phyloP scores from a whole-genome alignment of 2,329 filamentous ascomycete genomes.

The Penicillium sp. region DNA sequence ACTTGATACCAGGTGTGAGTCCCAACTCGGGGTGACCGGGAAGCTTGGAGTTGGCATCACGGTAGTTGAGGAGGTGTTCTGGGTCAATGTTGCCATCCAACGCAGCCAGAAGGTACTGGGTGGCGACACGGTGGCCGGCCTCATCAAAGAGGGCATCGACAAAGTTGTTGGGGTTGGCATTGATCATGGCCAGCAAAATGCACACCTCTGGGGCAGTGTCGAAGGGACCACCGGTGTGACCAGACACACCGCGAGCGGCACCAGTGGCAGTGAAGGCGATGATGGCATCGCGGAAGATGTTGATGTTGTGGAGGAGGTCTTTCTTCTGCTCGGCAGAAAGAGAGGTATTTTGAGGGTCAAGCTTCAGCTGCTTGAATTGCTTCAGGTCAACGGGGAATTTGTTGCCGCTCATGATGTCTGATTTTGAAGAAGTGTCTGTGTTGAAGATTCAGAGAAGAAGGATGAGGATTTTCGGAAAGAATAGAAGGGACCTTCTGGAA shows the following conservation, averaged over 20 bases:
- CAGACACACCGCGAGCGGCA: constrained; percentile 33
- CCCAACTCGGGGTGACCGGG: constrained; percentile 38
- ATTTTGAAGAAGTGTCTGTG: neutral
- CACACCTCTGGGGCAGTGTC: constrained; percentile 39
- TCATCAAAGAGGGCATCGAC: constrained; percentile 35
- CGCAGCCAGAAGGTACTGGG: constrained; percentile 36
- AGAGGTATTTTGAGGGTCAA: constrained; percentile 30
- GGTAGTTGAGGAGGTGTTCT: constrained; percentile 38
- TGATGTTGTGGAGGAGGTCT: constrained; percentile 35
- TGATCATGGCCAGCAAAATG: constrained; percentile 34
- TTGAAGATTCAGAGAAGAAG: neutral
- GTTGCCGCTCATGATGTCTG: constrained; percentile 6
- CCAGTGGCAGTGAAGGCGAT: constrained; percentile 37
- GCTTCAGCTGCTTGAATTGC: constrained; percentile 32
- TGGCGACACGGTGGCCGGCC: constrained; percentile 38
- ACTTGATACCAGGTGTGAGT: constrained; percentile 35
- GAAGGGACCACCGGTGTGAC: constrained; percentile 38
- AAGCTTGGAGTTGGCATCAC: constrained; percentile 36
- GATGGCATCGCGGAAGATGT: constrained; percentile 36
- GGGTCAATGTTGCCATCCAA: constrained; percentile 33
- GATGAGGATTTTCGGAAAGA: neutral
- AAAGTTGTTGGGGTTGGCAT: constrained; percentile 28
- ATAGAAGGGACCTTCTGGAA: neutral
- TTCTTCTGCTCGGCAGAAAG: constrained; percentile 32
- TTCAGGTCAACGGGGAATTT: constrained; percentile 29